These are phyloP conservation scores for Monilinia polystroma DNA, from an alignment of 2,329 filamentous ascomycete species.

Conservation along the genomic window DNA sequence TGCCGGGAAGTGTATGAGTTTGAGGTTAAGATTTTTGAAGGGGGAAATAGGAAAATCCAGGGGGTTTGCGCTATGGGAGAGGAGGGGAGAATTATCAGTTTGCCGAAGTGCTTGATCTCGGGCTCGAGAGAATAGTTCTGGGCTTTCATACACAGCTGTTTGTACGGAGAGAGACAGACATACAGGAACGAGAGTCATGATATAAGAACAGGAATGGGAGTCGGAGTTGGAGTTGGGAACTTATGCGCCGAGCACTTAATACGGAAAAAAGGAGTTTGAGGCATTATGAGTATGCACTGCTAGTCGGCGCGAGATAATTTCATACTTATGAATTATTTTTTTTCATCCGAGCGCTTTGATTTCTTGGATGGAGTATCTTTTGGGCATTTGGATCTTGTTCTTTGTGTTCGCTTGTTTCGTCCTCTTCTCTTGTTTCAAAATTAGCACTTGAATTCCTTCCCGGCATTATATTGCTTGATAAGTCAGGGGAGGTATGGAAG, in stretches of 20 bases:
- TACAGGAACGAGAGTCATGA: neutral
- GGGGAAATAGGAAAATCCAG: neutral
- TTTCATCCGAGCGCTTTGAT: too few relatives aligned
- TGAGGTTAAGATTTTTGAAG: neutral
- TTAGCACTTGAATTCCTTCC: too few relatives aligned
- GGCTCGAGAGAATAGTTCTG: neutral
- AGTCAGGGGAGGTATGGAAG: too few relatives aligned
- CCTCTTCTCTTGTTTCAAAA: too few relatives aligned
- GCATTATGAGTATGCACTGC: too few relatives aligned
- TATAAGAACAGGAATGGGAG: neutral
- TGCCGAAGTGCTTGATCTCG: neutral
- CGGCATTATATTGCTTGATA: too few relatives aligned
- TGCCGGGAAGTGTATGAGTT: constrained; percentile 57
- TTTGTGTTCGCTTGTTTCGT: too few relatives aligned
- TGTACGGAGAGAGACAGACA: neutral
- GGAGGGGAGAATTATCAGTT: neutral
- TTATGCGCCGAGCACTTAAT: neutral
- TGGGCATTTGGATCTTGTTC: too few relatives aligned
- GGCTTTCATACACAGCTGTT: neutral
- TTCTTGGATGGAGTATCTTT: too few relatives aligned
- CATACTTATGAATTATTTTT: neutral
- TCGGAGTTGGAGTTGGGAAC: neutral
- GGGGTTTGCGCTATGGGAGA: neutral
- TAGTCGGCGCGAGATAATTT: neutral
- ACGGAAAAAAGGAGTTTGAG: constrained; percentile 4